Conservation (phyloP, 345 rosid genomes). For the Angophora floribunda region DNA sequence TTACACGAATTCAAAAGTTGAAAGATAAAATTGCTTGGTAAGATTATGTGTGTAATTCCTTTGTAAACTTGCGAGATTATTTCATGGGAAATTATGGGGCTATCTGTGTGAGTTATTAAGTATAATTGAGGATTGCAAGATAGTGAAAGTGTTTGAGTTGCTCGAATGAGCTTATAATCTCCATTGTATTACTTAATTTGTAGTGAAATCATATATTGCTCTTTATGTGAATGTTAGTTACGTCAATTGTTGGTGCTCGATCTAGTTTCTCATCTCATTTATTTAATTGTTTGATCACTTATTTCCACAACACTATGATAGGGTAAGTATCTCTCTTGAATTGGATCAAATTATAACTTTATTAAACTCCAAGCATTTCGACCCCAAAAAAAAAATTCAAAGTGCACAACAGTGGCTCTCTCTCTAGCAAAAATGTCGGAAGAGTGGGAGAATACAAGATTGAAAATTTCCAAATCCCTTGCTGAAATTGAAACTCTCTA, state of each 20-base stretch:
- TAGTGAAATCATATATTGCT: background rate
- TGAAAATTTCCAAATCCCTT: slow-evolving; percentile 83
- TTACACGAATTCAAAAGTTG: background rate
- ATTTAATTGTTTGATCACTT: background rate
- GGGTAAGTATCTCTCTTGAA: slow-evolving; percentile 74
- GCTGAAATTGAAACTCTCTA: slow-evolving; percentile 62
- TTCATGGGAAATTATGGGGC: background rate
- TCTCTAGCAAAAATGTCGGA: slow-evolving; percentile 68
- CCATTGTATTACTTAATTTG: background rate
- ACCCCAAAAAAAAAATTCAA: too few relatives aligned
- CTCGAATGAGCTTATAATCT: background rate
- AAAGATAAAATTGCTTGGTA: background rate
- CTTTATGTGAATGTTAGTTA: fast-evolving
- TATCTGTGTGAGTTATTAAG: background rate
- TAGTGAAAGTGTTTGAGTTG: background rate
- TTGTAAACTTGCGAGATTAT: background rate
- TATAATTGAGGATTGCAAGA: background rate
- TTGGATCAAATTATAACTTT: slow-evolving; percentile 69
- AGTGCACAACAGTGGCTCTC: slow-evolving; percentile 74
- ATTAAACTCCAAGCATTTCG: slow-evolving; percentile 36
- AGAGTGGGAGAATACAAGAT: slow-evolving; percentile 77
- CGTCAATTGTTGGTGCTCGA: fast-evolving
- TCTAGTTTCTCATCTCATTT: background rate
- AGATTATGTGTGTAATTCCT: background rate
- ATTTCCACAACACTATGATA: slow-evolving; percentile 14